phyloP scores from a whole-genome alignment of 2,329 filamentous ascomycete species.

The Helotiales sp. region DNA sequence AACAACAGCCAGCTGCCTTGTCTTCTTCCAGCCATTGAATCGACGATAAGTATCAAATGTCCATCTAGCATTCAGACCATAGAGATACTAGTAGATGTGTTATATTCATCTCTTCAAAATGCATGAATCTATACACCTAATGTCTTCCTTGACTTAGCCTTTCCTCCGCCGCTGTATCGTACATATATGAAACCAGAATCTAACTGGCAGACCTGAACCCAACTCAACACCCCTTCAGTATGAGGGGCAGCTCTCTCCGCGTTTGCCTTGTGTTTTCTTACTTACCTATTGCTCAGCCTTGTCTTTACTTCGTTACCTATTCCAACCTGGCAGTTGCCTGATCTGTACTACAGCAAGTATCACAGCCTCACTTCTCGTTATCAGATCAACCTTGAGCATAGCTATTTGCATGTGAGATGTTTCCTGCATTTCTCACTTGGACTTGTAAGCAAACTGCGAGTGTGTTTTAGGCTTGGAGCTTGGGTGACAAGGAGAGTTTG shows the following conservation, averaged over 20 bases:
- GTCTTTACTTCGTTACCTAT: neutral
- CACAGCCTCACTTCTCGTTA: neutral
- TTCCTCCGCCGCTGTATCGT: neutral
- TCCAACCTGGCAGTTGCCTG: neutral
- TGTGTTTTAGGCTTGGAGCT: neutral
- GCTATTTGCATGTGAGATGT: neutral
- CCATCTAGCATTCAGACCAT: too few relatives aligned
- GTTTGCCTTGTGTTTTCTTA: neutral
- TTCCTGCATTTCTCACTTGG: neutral
- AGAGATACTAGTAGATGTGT: too few relatives aligned
- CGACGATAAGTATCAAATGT: neutral
- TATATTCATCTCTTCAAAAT: neutral
- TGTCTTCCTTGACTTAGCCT: neutral
- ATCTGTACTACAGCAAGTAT: neutral
- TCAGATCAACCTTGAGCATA: neutral
- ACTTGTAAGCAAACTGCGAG: neutral
- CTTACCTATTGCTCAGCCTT: too few relatives aligned
- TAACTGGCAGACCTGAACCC: neutral
- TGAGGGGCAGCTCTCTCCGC: neutral
- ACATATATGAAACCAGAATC: conserved; percentile 4
- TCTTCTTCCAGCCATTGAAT: too few relatives aligned
- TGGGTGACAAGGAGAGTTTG: neutral
- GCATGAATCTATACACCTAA: neutral
- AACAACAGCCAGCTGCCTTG: too few relatives aligned
- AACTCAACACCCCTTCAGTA: neutral